Base-by-base conservation (phyloP, 495 filamentous ascomycete species). In the Penicillium mononematosum region DNA sequence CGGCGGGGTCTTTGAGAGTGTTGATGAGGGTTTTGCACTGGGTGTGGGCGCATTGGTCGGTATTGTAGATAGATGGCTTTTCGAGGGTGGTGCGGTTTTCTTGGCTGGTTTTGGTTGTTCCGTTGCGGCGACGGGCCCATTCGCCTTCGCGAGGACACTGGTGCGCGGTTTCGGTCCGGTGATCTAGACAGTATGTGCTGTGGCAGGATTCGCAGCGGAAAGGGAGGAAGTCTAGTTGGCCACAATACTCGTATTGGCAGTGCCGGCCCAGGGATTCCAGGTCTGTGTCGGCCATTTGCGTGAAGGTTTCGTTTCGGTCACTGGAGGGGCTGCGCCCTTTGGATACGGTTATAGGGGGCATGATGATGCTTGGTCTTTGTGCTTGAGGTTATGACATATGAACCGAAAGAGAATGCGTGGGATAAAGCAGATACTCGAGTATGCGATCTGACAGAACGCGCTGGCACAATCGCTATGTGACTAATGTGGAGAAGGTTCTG, bases 141-240 rank as follows among this genome's bases (percentile, higher is more conserved):
- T 88, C 91, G 55, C 93, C 94, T 19, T 83, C 87, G 53, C 88
- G 83, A 16, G 87, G 61, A 70, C 94, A 98, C 63, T 81, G 79
- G 78, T 98, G 94, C 0, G 88, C 76, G 47, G 83, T 82, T 74
- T 97, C 93, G 66, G 85, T 88, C 52, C 94, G 90, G 81, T 98
- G 94, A 69, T 97, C 91, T 67, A 95, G 88, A 71, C 94, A 98
- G 81, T 85, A 98, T 46, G 87, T 95, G 45, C 86, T 81, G 64
- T 75, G 77, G 66, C 94, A 98, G 69, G 87, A 92, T 73, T 94
- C 88, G 80, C 94, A 98, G 62, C 84, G 81, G 77, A 97, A 98
- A 39, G 94, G 94, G 11, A 98, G 87, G 77, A 98, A 98, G 76
- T 98, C 95, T 45, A 98, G 89, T 66, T 89, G 87, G 69, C 92